Evolutionary conservation across 2,329 filamentous ascomycete species (phyloP).

Genomic region (Diaporthe longicolla): DNA sequence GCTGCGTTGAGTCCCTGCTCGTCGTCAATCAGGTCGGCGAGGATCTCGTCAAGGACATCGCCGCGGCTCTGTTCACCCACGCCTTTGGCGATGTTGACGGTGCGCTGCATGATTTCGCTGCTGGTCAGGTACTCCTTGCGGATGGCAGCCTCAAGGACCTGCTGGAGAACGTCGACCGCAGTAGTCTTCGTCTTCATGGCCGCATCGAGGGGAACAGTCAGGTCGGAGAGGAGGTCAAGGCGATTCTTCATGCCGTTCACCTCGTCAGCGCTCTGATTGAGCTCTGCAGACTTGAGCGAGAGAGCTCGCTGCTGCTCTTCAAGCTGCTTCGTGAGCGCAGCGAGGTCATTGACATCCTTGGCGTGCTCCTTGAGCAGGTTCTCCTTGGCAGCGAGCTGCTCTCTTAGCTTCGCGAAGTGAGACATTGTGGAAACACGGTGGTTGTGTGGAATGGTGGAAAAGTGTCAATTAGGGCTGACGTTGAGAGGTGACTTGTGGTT

Average conservation of each 20-base stretch:
- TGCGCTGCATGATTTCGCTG: neutral
- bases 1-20: neutral
- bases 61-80: neutral
- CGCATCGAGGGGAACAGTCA: neutral
- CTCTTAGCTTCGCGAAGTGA: neutral
- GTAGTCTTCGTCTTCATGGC: neutral
- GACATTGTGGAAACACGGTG: neutral
- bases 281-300: neutral
- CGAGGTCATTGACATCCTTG: neutral
- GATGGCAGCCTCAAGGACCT: neutral
- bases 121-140: neutral
- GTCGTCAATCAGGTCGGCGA: neutral
- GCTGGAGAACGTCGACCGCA: neutral
- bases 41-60: neutral
- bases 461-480: no score
- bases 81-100: neutral
- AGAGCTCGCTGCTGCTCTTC: neutral
- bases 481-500: neutral
- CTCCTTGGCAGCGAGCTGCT: neutral
- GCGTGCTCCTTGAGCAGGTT: neutral
- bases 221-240: neutral
- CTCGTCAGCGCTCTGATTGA: neutral
- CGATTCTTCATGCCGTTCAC: neutral
- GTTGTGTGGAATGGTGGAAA: no score
- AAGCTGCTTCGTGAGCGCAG: neutral